phyloP scores from a whole-genome alignment of 306 rosid genomes.

The Quercus robur region DNA sequence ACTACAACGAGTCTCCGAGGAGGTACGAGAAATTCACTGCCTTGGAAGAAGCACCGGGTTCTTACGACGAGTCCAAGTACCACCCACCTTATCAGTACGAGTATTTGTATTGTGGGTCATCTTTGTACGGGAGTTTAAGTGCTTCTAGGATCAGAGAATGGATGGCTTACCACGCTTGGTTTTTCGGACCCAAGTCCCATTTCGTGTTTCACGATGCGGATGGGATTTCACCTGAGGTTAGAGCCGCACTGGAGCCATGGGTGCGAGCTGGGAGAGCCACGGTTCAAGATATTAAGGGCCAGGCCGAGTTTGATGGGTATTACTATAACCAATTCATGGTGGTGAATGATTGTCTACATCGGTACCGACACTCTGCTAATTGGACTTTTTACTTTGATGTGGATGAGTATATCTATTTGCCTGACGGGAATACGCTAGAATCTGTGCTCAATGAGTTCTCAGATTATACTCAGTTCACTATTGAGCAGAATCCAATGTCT shows the following conservation, averaged over 20 bases:
- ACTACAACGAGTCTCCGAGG: constrained; percentile 20
- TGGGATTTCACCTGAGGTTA: constrained; percentile 34
- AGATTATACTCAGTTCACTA: constrained; percentile 33
- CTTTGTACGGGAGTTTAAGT: constrained; percentile 32
- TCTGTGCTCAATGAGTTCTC: constrained; percentile 28
- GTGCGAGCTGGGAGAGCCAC: constrained; percentile 33
- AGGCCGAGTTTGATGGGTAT: constrained; percentile 36
- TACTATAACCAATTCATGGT: constrained; percentile 42
- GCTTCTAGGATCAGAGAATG: constrained; percentile 36
- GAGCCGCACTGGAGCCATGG: constrained; percentile 41
- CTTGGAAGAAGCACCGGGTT: constrained; percentile 25
- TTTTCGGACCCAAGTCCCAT: constrained; percentile 37
- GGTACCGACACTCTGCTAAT: constrained; percentile 29
- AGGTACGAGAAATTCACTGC: constrained; percentile 38
- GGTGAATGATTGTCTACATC: constrained; percentile 40
- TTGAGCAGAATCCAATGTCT: constrained; percentile 45
- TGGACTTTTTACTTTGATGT: constrained; percentile 44
- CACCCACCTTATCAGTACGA: constrained; percentile 31
- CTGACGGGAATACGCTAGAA: constrained; percentile 23
- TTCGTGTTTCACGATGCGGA: constrained; percentile 43
- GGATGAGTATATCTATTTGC: constrained; percentile 42
- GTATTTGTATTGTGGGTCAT: constrained; percentile 38
- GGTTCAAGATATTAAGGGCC: constrained; percentile 31
- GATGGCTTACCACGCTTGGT: constrained; percentile 45
- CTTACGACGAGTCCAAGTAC: constrained; percentile 31